phyloP scores from a whole-genome alignment of 371 early-diverging fungal species.

The Mucor mucedo region DNA sequence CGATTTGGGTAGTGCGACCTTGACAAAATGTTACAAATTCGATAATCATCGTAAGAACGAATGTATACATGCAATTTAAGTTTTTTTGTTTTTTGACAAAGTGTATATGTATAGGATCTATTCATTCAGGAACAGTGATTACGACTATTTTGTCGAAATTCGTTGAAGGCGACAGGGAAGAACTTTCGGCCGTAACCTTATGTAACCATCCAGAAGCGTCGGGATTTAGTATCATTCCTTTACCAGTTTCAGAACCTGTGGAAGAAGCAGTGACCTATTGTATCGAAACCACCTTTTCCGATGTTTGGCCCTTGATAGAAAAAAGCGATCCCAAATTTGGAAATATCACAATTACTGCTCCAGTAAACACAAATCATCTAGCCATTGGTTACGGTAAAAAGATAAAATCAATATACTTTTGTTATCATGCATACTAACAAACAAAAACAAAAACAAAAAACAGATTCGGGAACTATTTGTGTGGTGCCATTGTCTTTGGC shows the following conservation, averaged over 20 bases:
- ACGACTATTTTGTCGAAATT: slow-evolving; percentile 14
- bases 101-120: background rate
- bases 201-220: slow-evolving; percentile 31
- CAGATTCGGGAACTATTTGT: slow-evolving; percentile 61
- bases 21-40: slow-evolving; percentile 31
- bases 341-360: slow-evolving; percentile 52
- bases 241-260: slow-evolving; percentile 2
- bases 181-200: slow-evolving; percentile 24
- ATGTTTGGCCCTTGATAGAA: slow-evolving; percentile 43
- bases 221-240: slow-evolving; percentile 23
- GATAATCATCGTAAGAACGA: slow-evolving; percentile 25
- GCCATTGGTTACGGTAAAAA: slow-evolving; percentile 62
- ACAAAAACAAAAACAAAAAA: background rate
- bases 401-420: too few species aligned
- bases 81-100: background rate
- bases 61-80: background rate
- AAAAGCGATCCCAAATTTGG: slow-evolving; percentile 36
- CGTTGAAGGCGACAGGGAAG: background rate
- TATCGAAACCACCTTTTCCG: slow-evolving; percentile 27
- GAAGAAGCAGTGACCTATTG: background rate
- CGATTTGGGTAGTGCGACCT: slow-evolving; percentile 19
- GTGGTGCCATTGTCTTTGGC: slow-evolving; percentile 55
- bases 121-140: background rate
- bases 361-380: slow-evolving; percentile 55
- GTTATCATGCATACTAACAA: too few species aligned